phyloP scores from a whole-genome alignment of 768 basidiomycete genomes.

The Sporobolomyces pararoseus region DNA sequence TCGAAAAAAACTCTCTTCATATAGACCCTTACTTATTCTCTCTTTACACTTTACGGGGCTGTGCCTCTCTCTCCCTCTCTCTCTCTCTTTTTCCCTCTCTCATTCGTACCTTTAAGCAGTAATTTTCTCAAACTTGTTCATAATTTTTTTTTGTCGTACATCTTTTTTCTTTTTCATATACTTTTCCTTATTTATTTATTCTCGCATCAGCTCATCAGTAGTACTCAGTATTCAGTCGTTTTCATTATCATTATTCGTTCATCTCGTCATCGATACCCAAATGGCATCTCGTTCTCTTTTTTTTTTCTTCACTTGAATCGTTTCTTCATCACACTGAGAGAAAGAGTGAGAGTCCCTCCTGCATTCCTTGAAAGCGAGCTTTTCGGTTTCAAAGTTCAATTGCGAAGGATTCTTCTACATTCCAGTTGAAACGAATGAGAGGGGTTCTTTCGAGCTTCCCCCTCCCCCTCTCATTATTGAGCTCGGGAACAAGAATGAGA shows the following conservation, averaged over 20 bases:
- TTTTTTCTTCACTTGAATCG: background rate
- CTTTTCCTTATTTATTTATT: background rate
- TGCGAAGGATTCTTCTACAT: background rate
- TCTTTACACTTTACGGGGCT: slow-evolving; percentile 1
- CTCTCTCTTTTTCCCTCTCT: background rate
- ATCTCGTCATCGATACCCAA: too few relatives aligned
- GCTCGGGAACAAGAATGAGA: too few relatives aligned
- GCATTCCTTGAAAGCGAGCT: too few relatives aligned
- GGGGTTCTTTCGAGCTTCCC: too few relatives aligned
- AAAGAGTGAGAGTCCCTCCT: too few relatives aligned
- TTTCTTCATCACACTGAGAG: background rate
- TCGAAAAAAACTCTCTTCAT: background rate
- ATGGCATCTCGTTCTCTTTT: background rate
- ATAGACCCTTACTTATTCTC: background rate
- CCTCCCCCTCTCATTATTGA: too few relatives aligned
- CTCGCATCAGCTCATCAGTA: background rate
- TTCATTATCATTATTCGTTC: too few relatives aligned
- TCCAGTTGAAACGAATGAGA: background rate
- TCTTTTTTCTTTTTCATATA: background rate
- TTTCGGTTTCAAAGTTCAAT: background rate
- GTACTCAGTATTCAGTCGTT: too few relatives aligned
- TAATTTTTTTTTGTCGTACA: background rate
- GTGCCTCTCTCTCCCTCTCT: background rate
- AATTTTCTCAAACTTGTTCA: background rate
- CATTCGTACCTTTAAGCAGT: background rate